phyloP scores from a whole-genome alignment of 2,329 filamentous ascomycete genomes.

The Thielaviopsis euricoi region DNA sequence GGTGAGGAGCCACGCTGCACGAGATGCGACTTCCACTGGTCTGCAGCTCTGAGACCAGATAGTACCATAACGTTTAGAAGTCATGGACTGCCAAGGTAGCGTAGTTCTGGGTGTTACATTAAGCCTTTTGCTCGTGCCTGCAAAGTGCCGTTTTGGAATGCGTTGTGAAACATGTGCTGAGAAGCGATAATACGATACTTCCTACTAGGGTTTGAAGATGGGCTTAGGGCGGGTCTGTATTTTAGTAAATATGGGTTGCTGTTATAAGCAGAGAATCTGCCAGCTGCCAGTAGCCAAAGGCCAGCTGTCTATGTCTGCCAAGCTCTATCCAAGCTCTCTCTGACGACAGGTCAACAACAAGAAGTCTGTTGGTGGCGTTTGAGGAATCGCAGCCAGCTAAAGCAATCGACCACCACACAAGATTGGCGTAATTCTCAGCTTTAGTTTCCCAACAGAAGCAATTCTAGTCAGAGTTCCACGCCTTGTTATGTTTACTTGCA shows the following conservation, averaged over 20 bases:
- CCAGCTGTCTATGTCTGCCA: background rate
- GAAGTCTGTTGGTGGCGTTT: background rate
- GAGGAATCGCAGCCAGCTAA: background rate
- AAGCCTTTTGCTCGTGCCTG: background rate
- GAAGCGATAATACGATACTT: background rate
- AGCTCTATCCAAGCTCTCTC: background rate
- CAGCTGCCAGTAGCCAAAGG: background rate
- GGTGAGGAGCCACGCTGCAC: too few species aligned
- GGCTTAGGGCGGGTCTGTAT: background rate
- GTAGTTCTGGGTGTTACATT: background rate
- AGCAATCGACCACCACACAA: background rate
- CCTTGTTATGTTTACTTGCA: background rate
- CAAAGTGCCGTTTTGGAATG: background rate
- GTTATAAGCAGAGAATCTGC: background rate
- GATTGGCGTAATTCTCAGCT: background rate
- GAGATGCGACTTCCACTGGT: too few species aligned
- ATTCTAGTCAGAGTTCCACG: background rate
- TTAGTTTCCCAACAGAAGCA: background rate
- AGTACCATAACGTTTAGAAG: too few species aligned
- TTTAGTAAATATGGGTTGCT: background rate
- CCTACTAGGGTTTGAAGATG: background rate
- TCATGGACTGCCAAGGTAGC: background rate
- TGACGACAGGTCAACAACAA: background rate
- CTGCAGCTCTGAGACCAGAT: too few species aligned
- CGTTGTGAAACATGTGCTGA: background rate